Evolutionary conservation across 2,329 filamentous ascomycete species (phyloP), one percentile per base, ranked within the genome.

Genomic region (Colletotrichum sp.): DNA sequence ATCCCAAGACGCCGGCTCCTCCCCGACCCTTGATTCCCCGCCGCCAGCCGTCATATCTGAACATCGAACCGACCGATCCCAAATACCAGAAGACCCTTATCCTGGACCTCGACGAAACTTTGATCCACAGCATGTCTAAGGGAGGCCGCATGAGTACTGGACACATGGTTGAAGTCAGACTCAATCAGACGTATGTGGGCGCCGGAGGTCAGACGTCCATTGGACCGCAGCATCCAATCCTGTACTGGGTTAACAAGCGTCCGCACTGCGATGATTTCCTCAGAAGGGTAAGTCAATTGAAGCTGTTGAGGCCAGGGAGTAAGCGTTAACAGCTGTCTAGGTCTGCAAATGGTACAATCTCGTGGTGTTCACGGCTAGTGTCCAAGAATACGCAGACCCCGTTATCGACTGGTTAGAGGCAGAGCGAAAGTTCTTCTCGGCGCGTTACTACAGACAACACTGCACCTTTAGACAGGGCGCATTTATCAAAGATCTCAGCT

Each of bases 331-430:
- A 15, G 39, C 18, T 13, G 74, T 73, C 32, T 83, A 97, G 89
- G 92, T 98, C 63, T 96, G 93, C 89, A 98, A 98, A 87, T 99
- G 97, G 97, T 99, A 98, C 87, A 99, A 98, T 83, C 89, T 99
- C 18, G 95, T 99, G 68, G 90, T 99, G 63, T 99, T 99, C 84
- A 99, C 97, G 12, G 97, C 97, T 4, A 98, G 96, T 24, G 97
- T 99, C 48, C 97, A 99, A 84, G 97, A 99, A 84, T 99, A 99
- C 82, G 97, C 97, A 73, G 97, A 99, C 84, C 97, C 97, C 0
- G 97, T 99, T 72, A 99, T 99, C 83, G 97, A 99, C 89, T 99
- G 96, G 96, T 90, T 99, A 76, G 97, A 99, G 86, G 93, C 95
- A 79, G 97, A 99, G 86, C 93, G 96, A 81, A 99, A 99, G 86